Base-by-base conservation (phyloP, 345 rosid species). In the Abelmoschus esculentus region DNA sequence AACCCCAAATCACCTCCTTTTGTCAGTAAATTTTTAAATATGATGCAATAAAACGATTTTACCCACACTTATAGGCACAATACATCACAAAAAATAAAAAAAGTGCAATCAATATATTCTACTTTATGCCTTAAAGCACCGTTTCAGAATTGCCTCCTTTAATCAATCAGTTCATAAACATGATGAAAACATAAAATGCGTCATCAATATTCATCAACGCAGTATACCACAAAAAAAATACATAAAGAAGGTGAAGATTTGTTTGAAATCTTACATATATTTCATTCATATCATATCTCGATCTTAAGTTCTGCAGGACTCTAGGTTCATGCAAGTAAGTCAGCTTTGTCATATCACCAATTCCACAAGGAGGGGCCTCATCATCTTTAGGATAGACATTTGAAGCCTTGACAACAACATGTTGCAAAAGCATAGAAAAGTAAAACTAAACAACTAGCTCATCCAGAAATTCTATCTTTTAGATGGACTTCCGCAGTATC, bases 281-380 rank as follows among this genome's bases (percentile, higher is more conserved):
- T 77, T 95, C 99, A 72, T 90, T 91, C 80, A 95, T 91, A 78
- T 95, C 99, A 74, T 91, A 95, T 91, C 99, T 83, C 56, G 96
- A 88, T 82, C 86, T 88, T 75, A 95, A 80, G 83, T 95, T 95
- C 79, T 91, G 96, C 71, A 95, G 84, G 74, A 95, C 93, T 75
- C 98, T 98, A 10, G 98, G 99, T 78, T 95, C 99, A 70, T 91
- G 99, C 86, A 95, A 85, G 78, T 95, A 95, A 80, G 99, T 90
- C 61, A 95, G 89, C 78, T 88, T 91, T 54, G 99, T 95, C 99
- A 95, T 95, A 73, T 95, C 99, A 77, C 91, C 99, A 81, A 95
- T 97, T 44, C 98, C 97, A 70, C 96, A 88, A 9, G 89, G 83
- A 38, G 98, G 99, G 9, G 88, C 90, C 80, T 91, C 97, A 0